Evolutionary conservation across 148 eudicot genomes (phyloP).

Genomic region (Vaccinium myrtillus): DNA sequence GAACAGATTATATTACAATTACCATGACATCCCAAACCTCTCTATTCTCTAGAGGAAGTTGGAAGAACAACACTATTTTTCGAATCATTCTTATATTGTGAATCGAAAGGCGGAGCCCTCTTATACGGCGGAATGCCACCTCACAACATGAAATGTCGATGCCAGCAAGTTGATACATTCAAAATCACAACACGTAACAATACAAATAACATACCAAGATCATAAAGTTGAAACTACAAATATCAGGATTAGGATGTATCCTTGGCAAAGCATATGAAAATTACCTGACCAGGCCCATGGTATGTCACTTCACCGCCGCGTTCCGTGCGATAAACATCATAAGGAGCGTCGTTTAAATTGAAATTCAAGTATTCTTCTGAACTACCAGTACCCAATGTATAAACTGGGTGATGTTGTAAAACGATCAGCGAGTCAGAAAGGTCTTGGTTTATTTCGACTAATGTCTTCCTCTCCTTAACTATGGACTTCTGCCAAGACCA

Average conservation of each 20-base stretch:
- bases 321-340: slow-evolving; percentile 66
- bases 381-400: slow-evolving; percentile 86
- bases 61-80: not conserved
- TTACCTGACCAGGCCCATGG: slow-evolving; percentile 99
- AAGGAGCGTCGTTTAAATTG: slow-evolving; percentile 54
- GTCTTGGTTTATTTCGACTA: slow-evolving; percentile 52
- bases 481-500: slow-evolving; percentile 88
- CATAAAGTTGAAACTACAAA: not conserved
- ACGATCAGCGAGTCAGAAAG: slow-evolving; percentile 62
- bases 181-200: not conserved
- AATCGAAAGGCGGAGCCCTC: too few relatives aligned
- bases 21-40: not conserved
- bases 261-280: not conserved
- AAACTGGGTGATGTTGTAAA: slow-evolving; percentile 84
- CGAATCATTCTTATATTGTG: too few relatives aligned
- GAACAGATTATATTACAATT: too few relatives aligned
- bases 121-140: not conserved
- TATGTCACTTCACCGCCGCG: slow-evolving; percentile 96
- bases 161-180: too few relatives aligned
- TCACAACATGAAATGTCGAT: not conserved
- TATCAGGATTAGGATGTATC: not conserved
- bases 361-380: slow-evolving; percentile 69
- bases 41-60: too few relatives aligned
- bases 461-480: slow-evolving; percentile 53
- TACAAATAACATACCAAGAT: not conserved